These are phyloP conservation scores for Priceomyces haplophilus DNA, from an alignment of 805 yeast genomes.

Conservation along the genomic window DNA sequence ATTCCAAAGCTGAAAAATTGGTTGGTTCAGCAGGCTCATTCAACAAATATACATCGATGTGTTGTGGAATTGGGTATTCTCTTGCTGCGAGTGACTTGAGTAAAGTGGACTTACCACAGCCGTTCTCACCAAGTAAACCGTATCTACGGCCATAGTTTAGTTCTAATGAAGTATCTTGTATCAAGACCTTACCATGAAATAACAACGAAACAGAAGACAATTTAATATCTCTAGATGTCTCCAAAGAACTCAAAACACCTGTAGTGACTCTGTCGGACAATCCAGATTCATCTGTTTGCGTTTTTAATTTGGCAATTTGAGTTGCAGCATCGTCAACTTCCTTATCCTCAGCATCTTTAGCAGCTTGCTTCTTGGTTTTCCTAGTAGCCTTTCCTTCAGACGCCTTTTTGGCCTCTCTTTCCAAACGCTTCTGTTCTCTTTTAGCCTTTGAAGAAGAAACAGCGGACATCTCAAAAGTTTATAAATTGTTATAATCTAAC, in stretches of 20 bases:
- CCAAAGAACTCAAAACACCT: slow-evolving; percentile 89
- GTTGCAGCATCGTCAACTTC: slow-evolving; percentile 64
- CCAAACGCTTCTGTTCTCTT: slow-evolving; percentile 93
- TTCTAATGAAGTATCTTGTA: slow-evolving; percentile 89
- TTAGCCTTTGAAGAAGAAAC: slow-evolving; percentile 94
- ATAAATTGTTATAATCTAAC: slow-evolving; percentile 1
- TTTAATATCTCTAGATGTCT: slow-evolving; percentile 91
- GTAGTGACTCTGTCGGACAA: slow-evolving; percentile 96
- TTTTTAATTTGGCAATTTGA: slow-evolving; percentile 79
- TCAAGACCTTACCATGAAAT: slow-evolving; percentile 95
- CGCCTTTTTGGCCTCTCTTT: slow-evolving; percentile 44
- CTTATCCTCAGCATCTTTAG: slow-evolving; percentile 47
- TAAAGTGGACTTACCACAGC: slow-evolving; percentile 97
- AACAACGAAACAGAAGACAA: slow-evolving; percentile 83
- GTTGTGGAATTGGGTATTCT: slow-evolving; percentile 92
- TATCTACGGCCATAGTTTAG: slow-evolving; percentile 96
- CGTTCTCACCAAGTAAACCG: slow-evolving; percentile 97
- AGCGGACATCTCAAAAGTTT: slow-evolving; percentile 28
- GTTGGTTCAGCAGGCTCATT: slow-evolving; percentile 98
- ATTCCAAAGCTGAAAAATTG: slow-evolving; percentile 88
- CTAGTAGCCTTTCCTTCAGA: slow-evolving; percentile 71
- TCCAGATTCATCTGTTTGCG: slow-evolving; percentile 93
- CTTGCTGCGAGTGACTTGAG: slow-evolving; percentile 91
- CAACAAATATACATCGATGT: slow-evolving; percentile 84
- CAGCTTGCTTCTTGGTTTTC: slow-evolving; percentile 58